Base-by-base conservation (phyloP, 495 filamentous ascomycete species). In the Hypoxylon lienhwacheense region DNA sequence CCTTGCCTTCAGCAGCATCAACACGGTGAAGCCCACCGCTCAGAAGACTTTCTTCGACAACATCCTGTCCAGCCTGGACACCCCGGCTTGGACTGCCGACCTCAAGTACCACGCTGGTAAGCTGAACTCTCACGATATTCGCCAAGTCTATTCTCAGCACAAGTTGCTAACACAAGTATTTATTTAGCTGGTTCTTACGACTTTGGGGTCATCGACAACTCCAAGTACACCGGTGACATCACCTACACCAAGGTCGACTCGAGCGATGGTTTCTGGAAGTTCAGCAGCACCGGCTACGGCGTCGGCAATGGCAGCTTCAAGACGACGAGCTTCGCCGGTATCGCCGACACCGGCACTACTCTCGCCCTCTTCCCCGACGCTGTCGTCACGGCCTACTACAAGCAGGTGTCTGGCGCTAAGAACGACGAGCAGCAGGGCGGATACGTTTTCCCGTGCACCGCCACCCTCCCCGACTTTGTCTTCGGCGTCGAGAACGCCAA, bases 21-120 rank as follows among this genome's bases (percentile, higher is more conserved):
- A 90, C 75, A 84, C 81, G 1, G 81, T 89, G 50, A 39, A 63
- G 44, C 87, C 87, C 15, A 70, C 61, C 5, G 21, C 64, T 20
- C 78, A 85, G 70, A 79, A 74, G 46, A 90, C 87, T 7, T 90
- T 85, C 75, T 88, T 89, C 70, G 81, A 85, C 72, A 88, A 79
- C 51, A 81, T 86, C 53, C 77, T 77, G 55, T 47, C 68, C 12
- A 66, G 66, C 28, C 75, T 89, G 0, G 77, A 79, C 45, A 49
- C 66, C 15, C 81, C 82, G 1, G 61, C 90, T 31, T 90, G 89
- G 71, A 86, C 85, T 29, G 84, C 80, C 3, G 74, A 81, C 45
- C 71, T 91, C 50, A 86, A 85, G 73, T 78, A 84, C 65, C 75
- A 79, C 48, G 71, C 46, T 22, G 60, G 68, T 66, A 61, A 16